Evolutionary conservation across 495 filamentous ascomycete species (phyloP), one percentile per base, ranked within the genome.

Genomic region (Tuber melanosporum): DNA sequence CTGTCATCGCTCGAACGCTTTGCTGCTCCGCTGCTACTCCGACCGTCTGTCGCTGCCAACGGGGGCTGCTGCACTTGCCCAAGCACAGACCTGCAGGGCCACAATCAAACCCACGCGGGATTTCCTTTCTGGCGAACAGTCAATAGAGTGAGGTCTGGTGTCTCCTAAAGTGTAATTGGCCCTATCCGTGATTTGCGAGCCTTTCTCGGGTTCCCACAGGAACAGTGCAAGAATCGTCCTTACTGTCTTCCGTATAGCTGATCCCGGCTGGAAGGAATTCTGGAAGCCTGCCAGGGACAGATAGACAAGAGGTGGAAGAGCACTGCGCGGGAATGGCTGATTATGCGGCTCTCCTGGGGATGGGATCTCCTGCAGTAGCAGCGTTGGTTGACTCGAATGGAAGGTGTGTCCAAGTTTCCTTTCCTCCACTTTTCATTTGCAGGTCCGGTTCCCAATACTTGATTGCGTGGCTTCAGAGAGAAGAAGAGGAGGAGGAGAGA

Each of bases 291-390:
- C 77, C 62, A 80, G 78, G 78, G 73, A 80, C 77, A 72, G 79
- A 78, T 79, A 80, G 78, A 78, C 57, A 32, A 66, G 57, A 66
- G 57, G 57, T 66, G 57, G 57, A 36, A 36, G 4, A 66, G 57
- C 26, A 32, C 57, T 71, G 78, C 57, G 73, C 77, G 44, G 77
- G 78, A 80, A 80, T 80, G 78, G 77, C 77, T 74, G 78, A 80
- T 80, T 80, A 80, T 80, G 78, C 78, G 78, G 78, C 78, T 80
- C 78, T 80, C 77, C 78, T 80, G 73, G 78, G 77, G 74, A 76
- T 80, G 78, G 78, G 78, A 76, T 80, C 78, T 80, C 74, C 78
- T 80, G 78, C 78, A 72, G 77, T 74, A 39, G 77, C 77, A 78
- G 75, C 57, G 74, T 77, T 80, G 78, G 78, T 72, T 73, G 78